Evolutionary conservation across 352 stramenopile species (phyloP), one percentile per base, ranked within the genome.

Genomic region (Phytopythium sindhum): DNA sequence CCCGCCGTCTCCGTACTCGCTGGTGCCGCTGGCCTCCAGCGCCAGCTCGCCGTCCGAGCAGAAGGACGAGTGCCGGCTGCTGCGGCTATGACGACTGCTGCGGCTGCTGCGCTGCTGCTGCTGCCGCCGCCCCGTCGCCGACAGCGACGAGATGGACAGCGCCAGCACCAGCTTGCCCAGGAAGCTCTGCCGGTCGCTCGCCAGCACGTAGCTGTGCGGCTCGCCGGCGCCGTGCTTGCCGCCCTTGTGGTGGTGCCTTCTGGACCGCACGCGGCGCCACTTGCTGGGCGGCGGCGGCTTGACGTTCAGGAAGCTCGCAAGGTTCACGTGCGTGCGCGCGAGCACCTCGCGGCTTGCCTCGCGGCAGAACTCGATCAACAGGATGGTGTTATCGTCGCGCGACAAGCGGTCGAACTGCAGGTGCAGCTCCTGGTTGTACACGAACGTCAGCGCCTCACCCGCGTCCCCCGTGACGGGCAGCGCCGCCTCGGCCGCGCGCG

Each of bases 101-200:
- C 69, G 69, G 29, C 66, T 26, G 17, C 11, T 37, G 15, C 26
- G 51, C 21, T 8, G 52, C 33, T 44, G 52, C 33, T 57, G 52
- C 29, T 21, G 52, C 21, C 24, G 9, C 69, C 70, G 67, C 28
- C 75, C 60, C 11, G 73, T 73, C 2, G 73, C 68, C 21, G 84
- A 92, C 21, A 90, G 73, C 23, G 81, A 86, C 42, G 84, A 88
- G 41, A 92, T 88, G 17, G 64, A 84, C 26, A 93, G 60, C 5
- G 72, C 73, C 12, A 95, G 69, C 39, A 81, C 66, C 37, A 95
- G 59, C 60, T 95, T 95, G 8, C 87, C 85, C 57, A 93, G 91
- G 62, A 93, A 95, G 51, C 81, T 92, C 57, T 93, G 83, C 54
- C 89, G 81, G 60, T 90, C 84, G 63, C 93, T 95, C 15, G 87